Conservation (phyloP, 768 basidiomycete genomes). For the Rickenella mellea region DNA sequence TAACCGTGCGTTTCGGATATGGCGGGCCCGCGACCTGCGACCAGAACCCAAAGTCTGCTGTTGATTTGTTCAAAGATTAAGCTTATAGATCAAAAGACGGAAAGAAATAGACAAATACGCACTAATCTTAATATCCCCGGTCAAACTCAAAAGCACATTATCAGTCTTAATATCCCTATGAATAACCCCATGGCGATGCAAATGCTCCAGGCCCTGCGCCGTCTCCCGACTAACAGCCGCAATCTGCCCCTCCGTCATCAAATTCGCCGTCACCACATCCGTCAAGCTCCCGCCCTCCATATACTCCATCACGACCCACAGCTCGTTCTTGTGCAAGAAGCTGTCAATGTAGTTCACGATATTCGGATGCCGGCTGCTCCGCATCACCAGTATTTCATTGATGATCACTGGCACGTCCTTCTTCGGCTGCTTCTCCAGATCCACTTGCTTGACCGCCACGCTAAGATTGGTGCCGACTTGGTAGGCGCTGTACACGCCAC, state of each 20-base stretch:
- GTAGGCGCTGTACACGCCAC: constrained; percentile 97
- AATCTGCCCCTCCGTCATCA: constrained; percentile 99
- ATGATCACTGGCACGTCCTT: constrained; percentile 97
- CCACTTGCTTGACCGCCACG: constrained; percentile 99
- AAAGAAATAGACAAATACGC: constrained; percentile 25
- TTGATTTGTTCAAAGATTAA: constrained; percentile 1
- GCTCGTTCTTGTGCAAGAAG: constrained; percentile 85
- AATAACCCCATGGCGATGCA: constrained; percentile 94
- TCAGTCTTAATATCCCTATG: constrained; percentile 99
- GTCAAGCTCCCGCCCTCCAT: constrained; percentile 96
- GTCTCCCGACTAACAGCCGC: constrained; percentile 93
- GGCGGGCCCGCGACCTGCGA: constrained; percentile 89
- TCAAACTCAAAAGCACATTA: constrained; percentile 86
- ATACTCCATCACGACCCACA: constrained; percentile 94
- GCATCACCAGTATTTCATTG: constrained; percentile 98
- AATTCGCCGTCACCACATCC: constrained; percentile 89
- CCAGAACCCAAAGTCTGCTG: constrained; percentile 96
- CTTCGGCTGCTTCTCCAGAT: constrained; percentile 98
- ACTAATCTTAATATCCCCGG: constrained; percentile 98
- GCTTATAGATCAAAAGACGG: constrained; percentile 3
- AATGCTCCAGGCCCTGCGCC: constrained; percentile 85
- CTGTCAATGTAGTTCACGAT: constrained; percentile 27
- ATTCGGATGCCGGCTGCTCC: constrained; percentile 29
- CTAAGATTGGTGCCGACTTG: constrained; percentile 90
- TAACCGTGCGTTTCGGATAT: constrained; percentile 87